Percentiles rank a stretch among this genome's conserved stretches.
phyloP scores from a whole-genome alignment of 2,329 filamentous ascomycete species.

The Hymenoscyphus fraxineus region DNA sequence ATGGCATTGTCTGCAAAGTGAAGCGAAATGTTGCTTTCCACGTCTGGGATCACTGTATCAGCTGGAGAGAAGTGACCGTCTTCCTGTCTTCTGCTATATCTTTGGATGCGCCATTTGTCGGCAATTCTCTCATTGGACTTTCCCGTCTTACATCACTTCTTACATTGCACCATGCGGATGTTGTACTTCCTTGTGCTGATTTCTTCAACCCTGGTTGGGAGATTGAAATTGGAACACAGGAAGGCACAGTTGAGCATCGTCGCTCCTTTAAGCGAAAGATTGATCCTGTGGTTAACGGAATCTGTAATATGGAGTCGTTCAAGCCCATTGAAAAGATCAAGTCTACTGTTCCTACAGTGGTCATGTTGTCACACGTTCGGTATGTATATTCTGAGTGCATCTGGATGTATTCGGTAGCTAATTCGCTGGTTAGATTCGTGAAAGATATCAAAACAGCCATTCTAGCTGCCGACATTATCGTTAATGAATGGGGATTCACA shows the following conservation, averaged over 20 bases:
- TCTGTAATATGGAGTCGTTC: conserved; percentile 56
- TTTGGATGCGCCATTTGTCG: conserved; percentile 26
- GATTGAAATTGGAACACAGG: conserved; percentile 55
- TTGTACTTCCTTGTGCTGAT: conserved; percentile 52
- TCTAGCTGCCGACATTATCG: conserved; percentile 60
- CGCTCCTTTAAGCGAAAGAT: conserved; percentile 57
- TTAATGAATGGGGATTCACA: conserved; percentile 61
- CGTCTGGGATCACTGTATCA: conserved; percentile 62
- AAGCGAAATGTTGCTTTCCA: conserved; percentile 56
- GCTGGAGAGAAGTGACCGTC: conserved; percentile 48
- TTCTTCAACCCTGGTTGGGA: conserved; percentile 65
- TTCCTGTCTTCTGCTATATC: conserved; percentile 32
- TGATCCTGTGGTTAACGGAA: conserved; percentile 62
- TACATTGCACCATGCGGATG: conserved; percentile 50
- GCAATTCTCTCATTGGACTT: conserved; percentile 29
- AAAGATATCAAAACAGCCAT: conserved; percentile 65
- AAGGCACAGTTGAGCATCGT: conserved; percentile 53
- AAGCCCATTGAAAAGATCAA: conserved; percentile 56
- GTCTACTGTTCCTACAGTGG: conserved; percentile 56
- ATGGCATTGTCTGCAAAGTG: conserved; percentile 59
- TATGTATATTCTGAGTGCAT: conserved; percentile 17
- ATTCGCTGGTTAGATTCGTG: conserved; percentile 36
- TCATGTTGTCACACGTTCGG: conserved; percentile 61
- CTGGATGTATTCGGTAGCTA: background rate
- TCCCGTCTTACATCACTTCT: conserved; percentile 26